phyloP scores from a whole-genome alignment of 768 basidiomycete genomes.

The Naganishia onofrii region DNA sequence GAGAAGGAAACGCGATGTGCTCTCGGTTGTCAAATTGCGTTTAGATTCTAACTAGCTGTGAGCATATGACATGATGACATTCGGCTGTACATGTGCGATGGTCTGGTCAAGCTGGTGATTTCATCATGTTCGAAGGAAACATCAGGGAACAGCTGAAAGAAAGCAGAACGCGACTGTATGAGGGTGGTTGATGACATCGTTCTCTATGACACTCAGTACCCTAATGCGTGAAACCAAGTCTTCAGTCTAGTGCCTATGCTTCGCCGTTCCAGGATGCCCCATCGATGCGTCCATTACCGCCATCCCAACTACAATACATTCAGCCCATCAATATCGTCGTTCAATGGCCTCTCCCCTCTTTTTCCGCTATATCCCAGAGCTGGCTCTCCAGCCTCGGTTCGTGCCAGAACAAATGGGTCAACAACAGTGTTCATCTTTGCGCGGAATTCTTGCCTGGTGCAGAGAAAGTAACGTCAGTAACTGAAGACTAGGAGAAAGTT shows the following conservation, averaged over 20 bases:
- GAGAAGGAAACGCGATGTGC: too few relatives aligned
- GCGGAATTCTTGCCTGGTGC: slow-evolving; percentile 26
- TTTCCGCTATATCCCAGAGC: slow-evolving; percentile 30
- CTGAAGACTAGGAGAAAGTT: not conserved
- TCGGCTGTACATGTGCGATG: too few relatives aligned
- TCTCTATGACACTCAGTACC: too few relatives aligned
- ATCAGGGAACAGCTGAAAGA: too few relatives aligned
- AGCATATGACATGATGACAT: too few relatives aligned
- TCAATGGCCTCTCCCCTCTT: slow-evolving; percentile 24
- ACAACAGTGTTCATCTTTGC: slow-evolving; percentile 33
- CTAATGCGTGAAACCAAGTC: not conserved
- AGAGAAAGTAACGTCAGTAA: not conserved
- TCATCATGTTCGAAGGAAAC: too few relatives aligned
- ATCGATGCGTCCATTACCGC: not conserved
- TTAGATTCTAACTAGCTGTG: too few relatives aligned
- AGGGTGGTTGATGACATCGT: too few relatives aligned
- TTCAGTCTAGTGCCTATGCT: not conserved
- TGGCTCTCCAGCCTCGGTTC: slow-evolving; percentile 25
- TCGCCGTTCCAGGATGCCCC: not conserved
- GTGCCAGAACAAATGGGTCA: slow-evolving; percentile 26
- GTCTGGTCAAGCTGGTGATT: too few relatives aligned
- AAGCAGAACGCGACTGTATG: too few relatives aligned
- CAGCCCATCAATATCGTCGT: slow-evolving; percentile 26
- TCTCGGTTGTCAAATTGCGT: too few relatives aligned
- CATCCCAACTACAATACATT: slow-evolving; percentile 12